Evolutionary conservation across 768 basidiomycete genomes (phyloP).

Genomic region (Wakefieldia striispora): DNA sequence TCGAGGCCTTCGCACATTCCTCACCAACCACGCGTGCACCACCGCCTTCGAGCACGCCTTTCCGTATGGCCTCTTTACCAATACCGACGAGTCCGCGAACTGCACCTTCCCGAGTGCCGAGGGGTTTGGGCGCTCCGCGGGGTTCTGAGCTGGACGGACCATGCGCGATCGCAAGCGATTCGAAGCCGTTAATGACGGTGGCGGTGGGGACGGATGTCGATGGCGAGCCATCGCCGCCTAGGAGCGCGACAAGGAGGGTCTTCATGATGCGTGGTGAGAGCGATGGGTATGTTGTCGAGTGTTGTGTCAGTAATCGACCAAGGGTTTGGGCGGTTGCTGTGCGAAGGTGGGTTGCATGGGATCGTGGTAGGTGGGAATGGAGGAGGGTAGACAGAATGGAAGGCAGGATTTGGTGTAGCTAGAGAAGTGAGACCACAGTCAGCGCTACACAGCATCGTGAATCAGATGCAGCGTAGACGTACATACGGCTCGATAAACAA

Average conservation of each 20-base stretch:
- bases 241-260: conserved; percentile 84
- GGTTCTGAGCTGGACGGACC: conserved; percentile 40
- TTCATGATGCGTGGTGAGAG: conserved; percentile 90
- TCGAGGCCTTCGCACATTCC: conserved; percentile 44
- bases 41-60: conserved; percentile 78
- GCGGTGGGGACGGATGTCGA: conserved; percentile 11
- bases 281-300: conserved; percentile 86
- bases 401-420: conserved; percentile 96
- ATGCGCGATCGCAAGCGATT: conserved; percentile 23
- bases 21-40: conserved; percentile 74
- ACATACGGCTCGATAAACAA: conserved; percentile 97
- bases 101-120: conserved; percentile 86
- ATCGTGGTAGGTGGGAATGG: conserved; percentile 77
- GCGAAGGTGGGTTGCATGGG: conserved; percentile 68
- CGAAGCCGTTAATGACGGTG: conserved; percentile 25
- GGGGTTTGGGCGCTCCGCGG: conserved; percentile 48
- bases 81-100: conserved; percentile 84
- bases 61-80: conserved; percentile 80
- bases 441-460: not conserved
- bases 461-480: conserved; percentile 32
- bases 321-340: conserved; percentile 82
- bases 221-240: conserved; percentile 33
- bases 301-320: conserved; percentile 74
- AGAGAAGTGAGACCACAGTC: not conserved
- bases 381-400: conserved; percentile 89